Percentiles rank a stretch among this genome's conserved stretches.
phyloP scores from a whole-genome alignment of 2,329 filamentous ascomycete species.

The Diaporthe australafricana region DNA sequence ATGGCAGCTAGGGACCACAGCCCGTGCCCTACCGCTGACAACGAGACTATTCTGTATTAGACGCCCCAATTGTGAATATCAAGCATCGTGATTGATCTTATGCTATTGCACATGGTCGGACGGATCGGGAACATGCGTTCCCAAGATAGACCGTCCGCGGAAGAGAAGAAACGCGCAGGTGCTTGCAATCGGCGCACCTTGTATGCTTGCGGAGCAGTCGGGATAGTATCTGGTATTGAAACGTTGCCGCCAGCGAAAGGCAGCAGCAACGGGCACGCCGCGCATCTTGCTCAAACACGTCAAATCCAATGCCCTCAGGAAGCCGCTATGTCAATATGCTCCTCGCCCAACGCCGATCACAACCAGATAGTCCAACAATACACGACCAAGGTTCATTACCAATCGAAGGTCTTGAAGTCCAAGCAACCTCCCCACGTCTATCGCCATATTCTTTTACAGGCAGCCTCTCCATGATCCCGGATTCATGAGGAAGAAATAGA shows the following conservation, averaged over 20 bases:
- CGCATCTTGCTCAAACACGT: background rate
- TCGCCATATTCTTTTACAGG: conserved; percentile 16
- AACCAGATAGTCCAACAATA: conserved; percentile 11
- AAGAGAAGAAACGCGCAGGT: background rate
- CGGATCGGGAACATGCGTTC: too few species aligned
- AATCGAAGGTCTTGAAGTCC: conserved; percentile 6
- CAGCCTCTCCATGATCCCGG: background rate
- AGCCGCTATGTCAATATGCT: conserved; percentile 28
- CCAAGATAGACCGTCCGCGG: background rate
- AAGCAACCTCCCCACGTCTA: conserved; percentile 1
- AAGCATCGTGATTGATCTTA: too few species aligned
- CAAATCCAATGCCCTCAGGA: background rate
- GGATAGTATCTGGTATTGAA: conserved; percentile 19
- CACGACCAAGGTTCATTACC: background rate
- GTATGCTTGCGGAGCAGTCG: background rate
- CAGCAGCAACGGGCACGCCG: background rate
- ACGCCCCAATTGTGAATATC: too few species aligned
- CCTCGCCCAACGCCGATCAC: conserved; percentile 11
- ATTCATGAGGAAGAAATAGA: background rate
- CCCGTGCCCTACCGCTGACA: too few species aligned
- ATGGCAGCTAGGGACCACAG: too few species aligned
- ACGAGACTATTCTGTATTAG: too few species aligned
- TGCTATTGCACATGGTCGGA: background rate
- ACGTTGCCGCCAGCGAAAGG: conserved; percentile 1
- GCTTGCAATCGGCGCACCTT: background rate